Conservation (phyloP, 2,329 filamentous ascomycete species). For the Pestalotiopsis sp. region DNA sequence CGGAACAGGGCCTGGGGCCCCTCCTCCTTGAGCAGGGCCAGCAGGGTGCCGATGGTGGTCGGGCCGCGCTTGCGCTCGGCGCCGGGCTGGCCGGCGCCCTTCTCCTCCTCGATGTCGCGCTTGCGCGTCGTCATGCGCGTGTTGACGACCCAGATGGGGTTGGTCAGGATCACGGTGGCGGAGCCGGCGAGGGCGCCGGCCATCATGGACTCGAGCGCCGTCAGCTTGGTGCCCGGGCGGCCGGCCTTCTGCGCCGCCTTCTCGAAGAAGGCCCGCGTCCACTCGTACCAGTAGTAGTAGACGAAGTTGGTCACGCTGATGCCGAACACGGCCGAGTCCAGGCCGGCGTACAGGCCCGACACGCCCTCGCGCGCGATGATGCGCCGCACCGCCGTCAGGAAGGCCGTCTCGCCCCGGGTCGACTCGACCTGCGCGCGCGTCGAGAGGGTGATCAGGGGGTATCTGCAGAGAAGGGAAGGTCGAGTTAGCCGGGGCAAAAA, state of each 20-base stretch:
- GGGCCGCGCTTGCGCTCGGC: constrained; percentile 50
- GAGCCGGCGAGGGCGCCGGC: constrained; percentile 92
- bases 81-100: constrained; percentile 43
- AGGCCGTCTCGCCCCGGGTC: constrained; percentile 84
- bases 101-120: constrained; percentile 42
- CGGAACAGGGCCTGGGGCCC: constrained; percentile 85
- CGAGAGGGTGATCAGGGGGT: constrained; percentile 95
- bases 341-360: constrained; percentile 84
- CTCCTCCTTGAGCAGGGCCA: constrained; percentile 80
- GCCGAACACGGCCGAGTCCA: constrained; percentile 93
- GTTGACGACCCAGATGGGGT: constrained; percentile 99
- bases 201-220: constrained; percentile 90
- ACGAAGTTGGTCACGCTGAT: constrained; percentile 99
- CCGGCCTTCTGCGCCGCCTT: constrained; percentile 73
- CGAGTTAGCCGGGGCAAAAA: background rate
- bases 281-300: constrained; percentile 99
- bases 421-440: constrained; percentile 98
- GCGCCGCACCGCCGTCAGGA: constrained; percentile 78
- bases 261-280: constrained; percentile 87
- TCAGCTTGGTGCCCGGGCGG: constrained; percentile 78
- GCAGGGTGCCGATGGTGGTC: constrained; percentile 79
- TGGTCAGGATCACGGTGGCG: constrained; percentile 93
- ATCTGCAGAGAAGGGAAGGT: constrained; percentile 53
- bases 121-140: constrained; percentile 95
- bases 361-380: constrained; percentile 93